Evolutionary conservation across 352 stramenopile genomes (phyloP).

Genomic region (Sclerospora graminicola): DNA sequence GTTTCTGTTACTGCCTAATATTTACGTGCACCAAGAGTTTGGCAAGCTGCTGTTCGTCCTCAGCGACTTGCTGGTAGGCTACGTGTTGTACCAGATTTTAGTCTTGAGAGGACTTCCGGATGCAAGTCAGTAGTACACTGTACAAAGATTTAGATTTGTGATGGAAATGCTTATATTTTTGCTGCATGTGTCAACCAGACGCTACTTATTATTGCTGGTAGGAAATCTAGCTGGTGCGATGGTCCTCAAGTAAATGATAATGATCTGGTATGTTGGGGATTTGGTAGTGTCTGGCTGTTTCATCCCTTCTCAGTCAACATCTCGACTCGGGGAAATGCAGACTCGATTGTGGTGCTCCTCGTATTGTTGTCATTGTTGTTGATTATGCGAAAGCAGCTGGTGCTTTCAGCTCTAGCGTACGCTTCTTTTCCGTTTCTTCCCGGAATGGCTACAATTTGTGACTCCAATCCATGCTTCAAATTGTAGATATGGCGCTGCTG

Average conservation of each 20-base stretch:
- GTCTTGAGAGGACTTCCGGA: constrained; percentile 41
- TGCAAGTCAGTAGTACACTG: constrained; percentile 21
- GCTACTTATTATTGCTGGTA: constrained; percentile 56
- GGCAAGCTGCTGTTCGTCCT: constrained; percentile 95
- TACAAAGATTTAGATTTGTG: neutral
- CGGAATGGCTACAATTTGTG: neutral
- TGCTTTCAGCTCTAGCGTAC: constrained; percentile 59
- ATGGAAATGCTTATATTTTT: neutral
- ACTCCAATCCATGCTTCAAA: neutral
- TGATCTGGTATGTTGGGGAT: constrained; percentile 2
- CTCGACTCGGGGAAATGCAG: constrained; percentile 96
- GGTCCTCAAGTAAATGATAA: neutral
- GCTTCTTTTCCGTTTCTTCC: constrained; percentile 4
- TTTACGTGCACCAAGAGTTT: constrained; percentile 65
- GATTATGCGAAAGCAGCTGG: constrained; percentile 71
- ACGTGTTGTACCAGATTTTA: constrained; percentile 85
- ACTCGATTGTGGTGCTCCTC: constrained; percentile 91
- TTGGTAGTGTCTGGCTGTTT: constrained; percentile 89
- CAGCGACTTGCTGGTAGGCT: constrained; percentile 90
- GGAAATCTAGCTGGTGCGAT: neutral
- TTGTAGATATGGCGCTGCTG: constrained; percentile 87
- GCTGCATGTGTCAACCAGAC: constrained; percentile 14
- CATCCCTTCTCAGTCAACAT: constrained; percentile 98
- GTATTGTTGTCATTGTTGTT: constrained; percentile 88
- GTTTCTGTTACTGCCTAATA: constrained; percentile 63